phyloP scores from a whole-genome alignment of 306 rosid species.

The Malus sieversii region DNA sequence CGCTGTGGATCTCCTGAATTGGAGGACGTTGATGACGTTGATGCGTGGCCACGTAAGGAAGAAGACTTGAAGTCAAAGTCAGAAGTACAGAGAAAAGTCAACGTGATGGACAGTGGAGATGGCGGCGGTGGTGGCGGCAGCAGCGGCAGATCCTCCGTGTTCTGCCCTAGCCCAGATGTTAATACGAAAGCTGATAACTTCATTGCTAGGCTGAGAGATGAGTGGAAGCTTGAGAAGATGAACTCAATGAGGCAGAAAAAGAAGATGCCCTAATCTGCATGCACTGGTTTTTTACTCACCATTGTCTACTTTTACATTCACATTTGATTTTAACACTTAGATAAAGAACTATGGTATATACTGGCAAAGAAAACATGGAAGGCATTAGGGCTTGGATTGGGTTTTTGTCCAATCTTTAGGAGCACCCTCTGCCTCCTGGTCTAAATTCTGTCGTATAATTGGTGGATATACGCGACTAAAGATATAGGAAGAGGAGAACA shows the following conservation, averaged over 20 bases:
- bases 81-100: neutral
- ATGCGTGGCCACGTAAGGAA: neutral
- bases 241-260: conserved; percentile 31
- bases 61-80: neutral
- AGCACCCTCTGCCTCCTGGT: neutral
- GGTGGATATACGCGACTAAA: neutral
- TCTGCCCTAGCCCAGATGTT: conserved; percentile 88
- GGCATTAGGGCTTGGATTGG: conserved; percentile 16
- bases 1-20: conserved; percentile 55
- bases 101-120: conserved; percentile 20
- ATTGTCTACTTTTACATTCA: neutral
- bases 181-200: conserved; percentile 46
- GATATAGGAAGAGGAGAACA: no score
- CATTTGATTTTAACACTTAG: neutral
- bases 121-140: neutral
- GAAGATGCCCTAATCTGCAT: conserved; percentile 3
- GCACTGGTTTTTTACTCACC: neutral
- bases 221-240: conserved; percentile 44
- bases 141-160: conserved; percentile 10
- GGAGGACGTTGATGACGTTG: conserved; percentile 19
- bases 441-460: no score
- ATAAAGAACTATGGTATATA: neutral
- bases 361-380: neutral
- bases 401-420: conserved; percentile 5
- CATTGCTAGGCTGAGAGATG: conserved; percentile 42